A percentile compares a stretch with the other conserved stretches of the same genome.
phyloP scores from a whole-genome alignment of 2,329 filamentous ascomycete species.

The Pyrenophora seminiperda region DNA sequence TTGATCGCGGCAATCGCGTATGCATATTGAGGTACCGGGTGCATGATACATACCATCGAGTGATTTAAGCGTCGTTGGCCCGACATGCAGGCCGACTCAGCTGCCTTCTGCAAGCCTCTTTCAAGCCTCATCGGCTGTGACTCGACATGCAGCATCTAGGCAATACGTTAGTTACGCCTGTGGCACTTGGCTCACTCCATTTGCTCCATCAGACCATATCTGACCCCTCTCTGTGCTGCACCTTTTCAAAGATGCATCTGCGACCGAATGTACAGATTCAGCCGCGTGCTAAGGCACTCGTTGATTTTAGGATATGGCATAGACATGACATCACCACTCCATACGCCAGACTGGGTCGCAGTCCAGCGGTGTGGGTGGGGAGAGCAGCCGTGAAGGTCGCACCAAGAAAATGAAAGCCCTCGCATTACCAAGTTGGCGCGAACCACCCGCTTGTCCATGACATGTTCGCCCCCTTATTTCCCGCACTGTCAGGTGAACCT shows the following conservation, averaged over 20 bases:
- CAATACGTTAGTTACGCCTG: background rate
- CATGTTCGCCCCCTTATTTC: constrained; percentile 11
- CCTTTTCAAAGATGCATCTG: constrained; percentile 7
- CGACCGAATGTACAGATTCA: constrained; percentile 8
- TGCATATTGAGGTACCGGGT: background rate
- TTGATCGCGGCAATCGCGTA: constrained; percentile 4
- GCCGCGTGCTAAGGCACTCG: constrained; percentile 10
- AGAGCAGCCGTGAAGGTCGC: constrained; percentile 5
- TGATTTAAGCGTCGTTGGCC: background rate
- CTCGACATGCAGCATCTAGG: background rate
- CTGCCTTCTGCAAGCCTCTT: background rate
- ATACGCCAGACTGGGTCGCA: constrained; percentile 1
- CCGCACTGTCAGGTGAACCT: constrained; percentile 1
- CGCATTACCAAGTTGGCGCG: constrained; percentile 8
- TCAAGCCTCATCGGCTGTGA: constrained; percentile 1
- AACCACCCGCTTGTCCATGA: constrained; percentile 10
- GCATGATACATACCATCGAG: background rate
- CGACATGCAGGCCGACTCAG: background rate
- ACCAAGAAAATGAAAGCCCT: background rate
- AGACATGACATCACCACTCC: constrained; percentile 1
- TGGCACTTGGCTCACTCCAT: constrained; percentile 1
- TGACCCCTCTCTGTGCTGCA: constrained; percentile 5
- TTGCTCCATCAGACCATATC: background rate
- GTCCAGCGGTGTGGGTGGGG: constrained; percentile 1
- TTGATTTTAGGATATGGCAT: constrained; percentile 3